Evolutionary conservation across 2,329 filamentous ascomycete species (phyloP), one percentile per base, ranked within the genome.

Genomic region (Xylariaceae sp.): DNA sequence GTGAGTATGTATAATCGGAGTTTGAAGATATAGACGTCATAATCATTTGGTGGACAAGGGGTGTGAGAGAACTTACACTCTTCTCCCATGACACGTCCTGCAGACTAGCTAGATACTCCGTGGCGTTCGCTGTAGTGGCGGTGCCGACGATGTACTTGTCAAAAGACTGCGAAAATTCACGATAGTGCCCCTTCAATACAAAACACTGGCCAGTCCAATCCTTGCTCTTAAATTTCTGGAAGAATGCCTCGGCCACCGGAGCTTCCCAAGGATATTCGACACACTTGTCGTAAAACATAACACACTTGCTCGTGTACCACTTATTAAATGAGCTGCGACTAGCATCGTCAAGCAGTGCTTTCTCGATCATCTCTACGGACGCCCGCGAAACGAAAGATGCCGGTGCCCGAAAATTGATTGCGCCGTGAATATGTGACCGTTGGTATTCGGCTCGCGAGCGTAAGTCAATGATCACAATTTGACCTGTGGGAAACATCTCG

Each of bases 161-260:
- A 53, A 78, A 81, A 0, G 75, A 76, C 22, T 69, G 67, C 14
- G 75, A 77, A 52, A 81, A 81, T 53, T 81, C 78, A 42, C 71
- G 70, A 58, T 77, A 82, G 46, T 78, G 75, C 0, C 78, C 78
- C 57, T 80, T 80, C 32, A 82, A 68, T 7, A 81, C 67, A 56
- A 81, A 81, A 51, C 70, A 75, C 38, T 73, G 71, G 2, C 78
- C 78, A 1, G 56, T 53, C 78, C 78, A 82, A 18, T 72, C 74
- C 55, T 71, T 69, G 14, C 61, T 60, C 44, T 65, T 71, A 45
- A 82, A 68, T 51, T 76, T 77, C 36, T 69, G 62, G 17, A 71
- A 61, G 2, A 82, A 58, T 0, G 70, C 62, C 12, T 72, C 69
- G 2, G 77, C 76, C 2, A 72, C 62, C 0, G 77, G 77, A 36